Evolutionary conservation across 768 basidiomycete genomes (phyloP).

Genomic region (Russula virescens): DNA sequence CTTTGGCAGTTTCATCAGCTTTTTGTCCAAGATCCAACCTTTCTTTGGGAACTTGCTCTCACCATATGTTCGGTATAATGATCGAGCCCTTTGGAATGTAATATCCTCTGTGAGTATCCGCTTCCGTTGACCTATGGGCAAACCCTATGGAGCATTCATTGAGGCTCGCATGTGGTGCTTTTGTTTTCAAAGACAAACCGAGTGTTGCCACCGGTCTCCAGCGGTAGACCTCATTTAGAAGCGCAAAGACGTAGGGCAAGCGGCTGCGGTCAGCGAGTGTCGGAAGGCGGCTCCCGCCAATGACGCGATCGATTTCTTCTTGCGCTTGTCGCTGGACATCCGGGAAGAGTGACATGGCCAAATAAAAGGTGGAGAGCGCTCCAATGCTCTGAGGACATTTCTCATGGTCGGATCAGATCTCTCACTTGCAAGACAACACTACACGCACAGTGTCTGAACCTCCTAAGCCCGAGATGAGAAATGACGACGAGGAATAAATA

Average conservation of each 20-base stretch:
- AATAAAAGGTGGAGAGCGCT: constrained; percentile 23
- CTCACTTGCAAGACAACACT: neutral
- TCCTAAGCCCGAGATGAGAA: neutral
- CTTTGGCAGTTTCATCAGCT: constrained; percentile 16
- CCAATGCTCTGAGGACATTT: constrained; percentile 24
- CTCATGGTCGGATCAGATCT: neutral
- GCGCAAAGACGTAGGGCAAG: constrained; percentile 27
- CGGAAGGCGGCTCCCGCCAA: constrained; percentile 21
- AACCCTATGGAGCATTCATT: constrained; percentile 9
- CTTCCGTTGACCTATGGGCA: constrained; percentile 27
- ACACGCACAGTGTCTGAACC: constrained; percentile 21
- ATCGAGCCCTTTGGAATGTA: constrained; percentile 29
- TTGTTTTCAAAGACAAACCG: constrained; percentile 9
- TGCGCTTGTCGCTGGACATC: constrained; percentile 28
- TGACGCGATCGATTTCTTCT: constrained; percentile 28
- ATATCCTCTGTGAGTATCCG: constrained; percentile 30
- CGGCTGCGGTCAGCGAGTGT: constrained; percentile 21
- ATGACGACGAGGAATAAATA: neutral
- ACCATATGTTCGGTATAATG: constrained; percentile 32
- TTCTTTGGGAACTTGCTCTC: neutral
- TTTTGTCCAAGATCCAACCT: neutral
- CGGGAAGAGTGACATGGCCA: constrained; percentile 28
- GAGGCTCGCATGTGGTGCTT: neutral
- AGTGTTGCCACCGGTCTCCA: constrained; percentile 30
- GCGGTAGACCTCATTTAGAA: constrained; percentile 27